Base-by-base conservation (phyloP, 257 asterid species). In the Henckelia pumila region DNA sequence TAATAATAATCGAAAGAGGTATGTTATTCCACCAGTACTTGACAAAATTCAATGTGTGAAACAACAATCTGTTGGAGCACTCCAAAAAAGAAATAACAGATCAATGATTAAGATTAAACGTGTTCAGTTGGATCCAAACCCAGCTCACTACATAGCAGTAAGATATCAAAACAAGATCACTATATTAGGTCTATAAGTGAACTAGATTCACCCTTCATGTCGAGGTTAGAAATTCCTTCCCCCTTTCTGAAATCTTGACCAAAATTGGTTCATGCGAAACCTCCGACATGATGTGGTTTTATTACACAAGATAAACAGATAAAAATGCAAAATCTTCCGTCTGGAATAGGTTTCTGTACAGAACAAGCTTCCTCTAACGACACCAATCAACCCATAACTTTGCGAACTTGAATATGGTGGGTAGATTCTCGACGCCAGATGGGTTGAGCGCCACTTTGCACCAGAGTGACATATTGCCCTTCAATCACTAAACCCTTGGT, bases 401-500 rank as follows among this genome's bases (percentile, higher is more conserved):
- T 77, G 67, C 97, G 99, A 61, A 88, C 97, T 86, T 93, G 99
- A 74, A 94, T 94, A 72, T 90, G 99, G 78, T 94, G 99, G 25
- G 87, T 85, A 24, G 97, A 94, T 73, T 90, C 91, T 61, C 85
- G 78, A 24, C 97, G 99, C 99, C 99, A 94, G 76, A 94, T 94
- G 74, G 99, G 95, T 75, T 94, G 99, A 10, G 96, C 92, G 68
- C 99, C 99, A 64, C 99, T 94, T 82, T 94, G 99, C 59, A 91
- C 99, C 33, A 94, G 94, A 37, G 99, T 94, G 35, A 94, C 96
- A 63, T 56, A 76, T 73, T 94, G 95, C 25, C 95, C 99, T 76
- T 84, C 89, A 66, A 64, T 74, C 79, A 94, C 83, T 75, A 87
- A 76, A 66, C 83, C 80, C 82, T 91, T 88, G 23, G 68, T 77